Evolutionary conservation across 352 stramenopile genomes (phyloP), one percentile per base, ranked within the genome.

Genomic region (Phytopythium kandeliae): DNA sequence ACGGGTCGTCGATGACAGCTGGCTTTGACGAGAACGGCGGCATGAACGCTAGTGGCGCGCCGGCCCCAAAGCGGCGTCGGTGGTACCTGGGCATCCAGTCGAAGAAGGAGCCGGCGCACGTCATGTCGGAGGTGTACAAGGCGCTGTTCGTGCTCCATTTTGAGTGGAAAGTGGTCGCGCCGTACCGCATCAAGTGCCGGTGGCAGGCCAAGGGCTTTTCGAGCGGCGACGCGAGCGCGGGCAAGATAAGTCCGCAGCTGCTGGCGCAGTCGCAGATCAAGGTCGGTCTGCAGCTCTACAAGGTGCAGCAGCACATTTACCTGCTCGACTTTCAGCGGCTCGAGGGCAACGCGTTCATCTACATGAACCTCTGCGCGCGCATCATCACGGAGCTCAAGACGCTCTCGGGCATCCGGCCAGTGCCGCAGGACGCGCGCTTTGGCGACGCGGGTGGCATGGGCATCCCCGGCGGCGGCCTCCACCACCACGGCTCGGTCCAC

Each of bases 81-180:
- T 99, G 97, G 97, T 99, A 99, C 65, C 62, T 99, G 48, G 97
- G 97, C 38, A 99, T 99, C 65, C 97, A 99, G 81, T 98, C 89
- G 61, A 99, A 99, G 69, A 99, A 99, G 71, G 96, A 99, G 58
- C 96, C 97, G 13, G 96, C 95, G 33, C 96, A 99, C 62, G 97
- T 99, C 33, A 99, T 99, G 96, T 99, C 89, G 19, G 97, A 99
- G 69, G 97, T 99, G 22, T 99, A 99, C 80, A 98, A 98, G 67
- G 96, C 96, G 25, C 76, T 99, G 7, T 88, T 96, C 54, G 87
- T 97, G 46, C 78, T 99, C 26, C 86, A 96, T 48, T 99, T 97
- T 63, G 92, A 99, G 62, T 99, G 97, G 96, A 89, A 98, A 25
- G 86, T 97, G 19, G 74, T 98, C 12, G 97, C 92, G 28, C 95